Percentiles rank a stretch among this genome's conserved stretches.
phyloP scores from a whole-genome alignment of 1,284 basidiomycete species.

The Ustilago hordei region DNA sequence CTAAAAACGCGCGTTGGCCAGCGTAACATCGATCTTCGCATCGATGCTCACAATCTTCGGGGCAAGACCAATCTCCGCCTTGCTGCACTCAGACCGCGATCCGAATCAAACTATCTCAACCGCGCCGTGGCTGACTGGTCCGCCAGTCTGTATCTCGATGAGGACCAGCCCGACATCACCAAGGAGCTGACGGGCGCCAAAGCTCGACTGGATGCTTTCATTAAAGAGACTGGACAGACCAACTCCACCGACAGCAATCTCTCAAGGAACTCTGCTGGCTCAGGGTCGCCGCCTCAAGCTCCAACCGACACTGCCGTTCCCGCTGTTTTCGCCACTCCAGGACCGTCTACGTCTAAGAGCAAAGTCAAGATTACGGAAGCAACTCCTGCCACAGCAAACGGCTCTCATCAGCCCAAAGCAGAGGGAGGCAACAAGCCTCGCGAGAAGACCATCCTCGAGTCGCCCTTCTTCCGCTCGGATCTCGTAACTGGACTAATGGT shows the following conservation, averaged over 20 bases:
- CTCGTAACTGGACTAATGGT: slow-evolving; percentile 47
- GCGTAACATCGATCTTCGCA: slow-evolving; percentile 32
- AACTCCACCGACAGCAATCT: neutral
- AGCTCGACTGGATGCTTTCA: slow-evolving; percentile 7
- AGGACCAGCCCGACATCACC: slow-evolving; percentile 15
- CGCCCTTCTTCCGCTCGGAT: slow-evolving; percentile 49
- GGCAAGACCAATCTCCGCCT: slow-evolving; percentile 33
- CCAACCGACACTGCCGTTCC: neutral
- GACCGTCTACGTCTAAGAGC: neutral
- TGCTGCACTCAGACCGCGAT: slow-evolving; percentile 15
- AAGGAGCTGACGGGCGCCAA: slow-evolving; percentile 13
- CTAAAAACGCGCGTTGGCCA: slow-evolving; percentile 26
- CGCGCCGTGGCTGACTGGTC: slow-evolving; percentile 36
- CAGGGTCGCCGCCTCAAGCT: neutral
- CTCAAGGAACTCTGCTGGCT: neutral
- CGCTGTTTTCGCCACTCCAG: neutral
- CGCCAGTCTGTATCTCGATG: slow-evolving; percentile 27
- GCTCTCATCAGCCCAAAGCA: neutral
- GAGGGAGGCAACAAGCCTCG: slow-evolving; percentile 11
- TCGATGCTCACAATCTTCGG: slow-evolving; percentile 34
- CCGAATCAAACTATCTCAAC: slow-evolving; percentile 23
- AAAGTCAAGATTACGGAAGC: neutral
- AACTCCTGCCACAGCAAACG: neutral
- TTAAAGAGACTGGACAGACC: neutral
- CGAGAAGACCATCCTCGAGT: slow-evolving; percentile 47